A percentile compares a stretch with the other conserved stretches of the same genome.
These are phyloP conservation scores for Pichia sp. DNA, from an alignment of 1,139 yeast genomes.

Conservation along the genomic window DNA sequence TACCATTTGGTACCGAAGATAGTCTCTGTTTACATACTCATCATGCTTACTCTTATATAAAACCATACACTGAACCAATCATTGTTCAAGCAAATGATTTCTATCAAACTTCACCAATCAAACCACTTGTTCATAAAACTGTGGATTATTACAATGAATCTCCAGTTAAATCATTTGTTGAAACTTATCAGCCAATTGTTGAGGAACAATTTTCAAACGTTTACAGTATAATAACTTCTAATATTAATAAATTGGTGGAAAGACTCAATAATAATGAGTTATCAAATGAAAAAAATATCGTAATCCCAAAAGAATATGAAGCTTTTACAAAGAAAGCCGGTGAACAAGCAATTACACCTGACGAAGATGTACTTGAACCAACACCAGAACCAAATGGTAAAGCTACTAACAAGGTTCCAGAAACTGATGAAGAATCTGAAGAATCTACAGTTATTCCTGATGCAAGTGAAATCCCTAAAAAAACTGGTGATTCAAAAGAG, in stretches of 20 bases:
- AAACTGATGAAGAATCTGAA: slow-evolving; percentile 5
- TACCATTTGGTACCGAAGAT: slow-evolving; percentile 7
- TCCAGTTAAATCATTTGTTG: slow-evolving; percentile 18
- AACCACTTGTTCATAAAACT: slow-evolving; percentile 19
- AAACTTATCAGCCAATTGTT: slow-evolving; percentile 5
- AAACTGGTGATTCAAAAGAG: background rate
- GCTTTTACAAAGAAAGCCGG: slow-evolving; percentile 6
- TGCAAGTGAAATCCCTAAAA: slow-evolving; percentile 3
- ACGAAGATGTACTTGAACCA: slow-evolving; percentile 9
- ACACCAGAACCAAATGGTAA: slow-evolving; percentile 4
- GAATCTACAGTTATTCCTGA: slow-evolving; percentile 6
- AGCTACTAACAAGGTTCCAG: slow-evolving; percentile 1
- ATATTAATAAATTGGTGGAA: slow-evolving; percentile 1
- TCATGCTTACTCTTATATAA: slow-evolving; percentile 11
- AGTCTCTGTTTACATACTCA: slow-evolving; percentile 21
- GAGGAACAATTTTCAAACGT: background rate
- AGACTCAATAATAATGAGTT: slow-evolving; percentile 9
- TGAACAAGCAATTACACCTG: slow-evolving; percentile 10
- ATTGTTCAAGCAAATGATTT: slow-evolving; percentile 10
- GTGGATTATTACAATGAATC: slow-evolving; percentile 16
- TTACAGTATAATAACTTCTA: background rate
- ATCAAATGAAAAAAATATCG: slow-evolving; percentile 8
- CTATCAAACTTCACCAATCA: slow-evolving; percentile 20
- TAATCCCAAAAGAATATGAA: slow-evolving; percentile 10
- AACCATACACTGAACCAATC: slow-evolving; percentile 19